Conservation (phyloP, 768 basidiomycete genomes). For the Suillus weaverae region DNA sequence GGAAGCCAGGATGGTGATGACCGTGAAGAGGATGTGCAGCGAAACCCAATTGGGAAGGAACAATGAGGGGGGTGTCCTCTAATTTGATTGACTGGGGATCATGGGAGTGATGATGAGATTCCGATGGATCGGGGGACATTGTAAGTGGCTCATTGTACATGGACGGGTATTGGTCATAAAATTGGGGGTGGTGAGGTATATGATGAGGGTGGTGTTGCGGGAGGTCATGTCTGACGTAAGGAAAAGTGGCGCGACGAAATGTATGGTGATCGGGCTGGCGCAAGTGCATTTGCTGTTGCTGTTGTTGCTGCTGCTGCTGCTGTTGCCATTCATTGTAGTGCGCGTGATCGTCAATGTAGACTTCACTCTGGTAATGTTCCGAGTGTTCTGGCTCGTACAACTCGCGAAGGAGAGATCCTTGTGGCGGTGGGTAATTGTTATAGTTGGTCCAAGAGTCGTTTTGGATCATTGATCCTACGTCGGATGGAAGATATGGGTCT, state of each 20-base stretch:
- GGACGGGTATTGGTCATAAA: conserved; percentile 33
- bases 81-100: conserved; percentile 54
- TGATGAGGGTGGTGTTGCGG: conserved; percentile 43
- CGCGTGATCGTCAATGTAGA: conserved; percentile 37
- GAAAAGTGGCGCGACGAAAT: conserved; percentile 70
- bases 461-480: conserved; percentile 34
- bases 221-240: conserved; percentile 74
- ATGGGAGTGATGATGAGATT: conserved; percentile 5
- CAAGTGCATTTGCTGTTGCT: conserved; percentile 13
- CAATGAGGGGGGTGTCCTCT: conserved; percentile 59
- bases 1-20: conserved; percentile 39
- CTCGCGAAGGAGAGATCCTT: conserved; percentile 65
- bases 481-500: conserved; percentile 33
- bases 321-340: conserved; percentile 37
- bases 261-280: conserved; percentile 44
- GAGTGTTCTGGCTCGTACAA: conserved; percentile 63
- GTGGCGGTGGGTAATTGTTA: conserved; percentile 31
- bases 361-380: conserved; percentile 36
- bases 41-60: conserved; percentile 57
- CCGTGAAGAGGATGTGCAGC: conserved; percentile 31
- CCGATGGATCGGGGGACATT: conserved; percentile 29
- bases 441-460: conserved; percentile 42
- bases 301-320: conserved; percentile 38
- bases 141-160: conserved; percentile 42
- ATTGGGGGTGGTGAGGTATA: conserved; percentile 31